These are phyloP conservation scores for Trichophyton verrucosum DNA, from an alignment of 2,329 filamentous ascomycete species.

Conservation along the genomic window DNA sequence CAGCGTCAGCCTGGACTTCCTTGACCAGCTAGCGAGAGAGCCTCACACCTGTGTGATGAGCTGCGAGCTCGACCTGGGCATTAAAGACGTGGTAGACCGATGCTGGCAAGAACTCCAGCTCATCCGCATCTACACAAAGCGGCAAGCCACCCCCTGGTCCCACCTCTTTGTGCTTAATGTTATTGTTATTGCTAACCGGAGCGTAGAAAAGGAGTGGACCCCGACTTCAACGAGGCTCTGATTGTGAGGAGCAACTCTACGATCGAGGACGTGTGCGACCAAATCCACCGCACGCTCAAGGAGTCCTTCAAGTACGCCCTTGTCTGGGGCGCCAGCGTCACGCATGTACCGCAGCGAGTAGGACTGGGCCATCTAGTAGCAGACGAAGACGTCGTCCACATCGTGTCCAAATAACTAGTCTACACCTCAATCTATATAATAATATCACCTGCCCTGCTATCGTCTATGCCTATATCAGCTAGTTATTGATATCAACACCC, in stretches of 20 bases:
- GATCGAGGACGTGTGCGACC: constrained; percentile 94
- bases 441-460: neutral
- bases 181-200: neutral
- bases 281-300: constrained; percentile 85
- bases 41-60: constrained; percentile 93
- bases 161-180: too few relatives aligned
- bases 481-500: too few relatives aligned
- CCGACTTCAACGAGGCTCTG: constrained; percentile 78
- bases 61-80: constrained; percentile 87
- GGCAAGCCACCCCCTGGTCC: constrained; percentile 22
- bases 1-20: constrained; percentile 79
- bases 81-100: constrained; percentile 83
- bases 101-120: constrained; percentile 89
- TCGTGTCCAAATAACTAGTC: constrained; percentile 43
- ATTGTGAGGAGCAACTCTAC: constrained; percentile 81
- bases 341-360: constrained; percentile 87
- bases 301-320: constrained; percentile 98
- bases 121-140: constrained; percentile 90
- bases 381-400: constrained; percentile 57
- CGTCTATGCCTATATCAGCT: too few relatives aligned
- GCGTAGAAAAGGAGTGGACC: constrained; percentile 68
- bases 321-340: constrained; percentile 93
- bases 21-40: constrained; percentile 84
- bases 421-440: neutral
- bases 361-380: constrained; percentile 68